A percentile compares a stretch with the other conserved stretches of the same genome.
These are phyloP conservation scores for Xanthoparmelia taractica DNA, from an alignment of 495 filamentous ascomycete genomes.

Conservation along the genomic window DNA sequence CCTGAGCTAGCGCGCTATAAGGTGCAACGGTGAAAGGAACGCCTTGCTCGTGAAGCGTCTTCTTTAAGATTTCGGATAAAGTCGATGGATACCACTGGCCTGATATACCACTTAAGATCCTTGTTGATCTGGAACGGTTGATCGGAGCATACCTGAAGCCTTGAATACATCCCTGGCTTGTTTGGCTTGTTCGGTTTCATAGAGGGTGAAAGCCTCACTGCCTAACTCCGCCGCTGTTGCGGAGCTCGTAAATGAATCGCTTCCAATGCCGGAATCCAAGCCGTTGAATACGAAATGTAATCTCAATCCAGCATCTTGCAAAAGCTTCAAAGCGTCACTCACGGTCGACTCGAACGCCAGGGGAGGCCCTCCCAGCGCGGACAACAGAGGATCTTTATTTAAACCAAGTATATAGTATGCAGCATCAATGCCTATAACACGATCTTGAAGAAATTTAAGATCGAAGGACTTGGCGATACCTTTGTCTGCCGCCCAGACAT, in stretches of 20 bases:
- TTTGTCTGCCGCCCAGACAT: slow-evolving; percentile 45
- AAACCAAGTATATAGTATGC: slow-evolving; percentile 75
- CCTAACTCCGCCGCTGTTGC: slow-evolving; percentile 29
- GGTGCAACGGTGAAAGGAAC: slow-evolving; percentile 82
- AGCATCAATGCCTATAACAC: slow-evolving; percentile 78
- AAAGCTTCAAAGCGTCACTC: slow-evolving; percentile 60
- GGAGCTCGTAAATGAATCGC: slow-evolving; percentile 32
- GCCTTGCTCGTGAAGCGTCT: slow-evolving; percentile 57
- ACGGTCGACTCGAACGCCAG: slow-evolving; percentile 66
- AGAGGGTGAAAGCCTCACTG: slow-evolving; percentile 72
- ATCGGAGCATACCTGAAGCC: slow-evolving; percentile 55
- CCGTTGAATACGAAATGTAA: slow-evolving; percentile 89
- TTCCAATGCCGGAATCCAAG: slow-evolving; percentile 63
- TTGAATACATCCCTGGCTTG: slow-evolving; percentile 78
- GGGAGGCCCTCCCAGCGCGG: slow-evolving; percentile 83
- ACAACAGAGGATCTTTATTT: slow-evolving; percentile 76
- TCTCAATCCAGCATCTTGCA: slow-evolving; percentile 55
- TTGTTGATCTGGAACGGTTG: slow-evolving; percentile 19
- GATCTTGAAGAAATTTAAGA: slow-evolving; percentile 59
- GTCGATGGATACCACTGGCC: slow-evolving; percentile 51
- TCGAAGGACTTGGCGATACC: slow-evolving; percentile 46
- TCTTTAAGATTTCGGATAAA: slow-evolving; percentile 67
- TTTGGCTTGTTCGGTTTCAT: slow-evolving; percentile 69
- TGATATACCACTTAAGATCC: slow-evolving; percentile 21
- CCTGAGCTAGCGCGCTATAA: slow-evolving; percentile 84